Evolutionary conservation across 306 rosid genomes (phyloP).

Genomic region (Dryas alaskensis): DNA sequence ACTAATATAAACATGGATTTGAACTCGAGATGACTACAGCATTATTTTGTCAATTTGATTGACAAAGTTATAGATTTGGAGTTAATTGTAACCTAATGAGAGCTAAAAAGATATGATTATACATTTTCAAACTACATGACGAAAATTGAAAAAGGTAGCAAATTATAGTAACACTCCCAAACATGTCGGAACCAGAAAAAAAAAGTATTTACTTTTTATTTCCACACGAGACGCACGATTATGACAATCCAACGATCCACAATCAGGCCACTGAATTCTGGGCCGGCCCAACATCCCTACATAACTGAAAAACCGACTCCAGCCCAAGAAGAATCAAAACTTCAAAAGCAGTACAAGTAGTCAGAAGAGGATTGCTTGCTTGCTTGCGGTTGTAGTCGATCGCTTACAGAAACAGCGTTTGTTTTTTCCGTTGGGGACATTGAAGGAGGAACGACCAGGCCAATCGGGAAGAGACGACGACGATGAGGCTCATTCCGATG

Average conservation of each 20-base stretch:
- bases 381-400: not conserved
- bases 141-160: no score
- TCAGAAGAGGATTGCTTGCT: not conserved
- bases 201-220: not conserved
- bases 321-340: not conserved
- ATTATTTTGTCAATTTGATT: no score
- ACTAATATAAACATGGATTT: no score
- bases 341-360: no score
- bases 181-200: no score
- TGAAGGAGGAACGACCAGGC: no score
- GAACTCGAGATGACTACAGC: no score
- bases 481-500: slow-evolving; percentile 17
- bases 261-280: not conserved
- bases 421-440: not conserved
- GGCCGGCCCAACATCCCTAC: not conserved
- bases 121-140: no score
- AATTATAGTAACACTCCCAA: no score
- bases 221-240: not conserved
- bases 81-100: no score
- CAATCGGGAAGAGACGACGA: slow-evolving; percentile 15
- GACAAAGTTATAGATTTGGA: no score
- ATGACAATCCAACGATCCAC: not conserved
- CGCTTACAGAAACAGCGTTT: not conserved
- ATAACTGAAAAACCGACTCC: not conserved
- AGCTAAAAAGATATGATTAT: no score